Base-by-base conservation (phyloP, 2,329 filamentous ascomycete genomes). In the Aspergillus calidoustus region DNA sequence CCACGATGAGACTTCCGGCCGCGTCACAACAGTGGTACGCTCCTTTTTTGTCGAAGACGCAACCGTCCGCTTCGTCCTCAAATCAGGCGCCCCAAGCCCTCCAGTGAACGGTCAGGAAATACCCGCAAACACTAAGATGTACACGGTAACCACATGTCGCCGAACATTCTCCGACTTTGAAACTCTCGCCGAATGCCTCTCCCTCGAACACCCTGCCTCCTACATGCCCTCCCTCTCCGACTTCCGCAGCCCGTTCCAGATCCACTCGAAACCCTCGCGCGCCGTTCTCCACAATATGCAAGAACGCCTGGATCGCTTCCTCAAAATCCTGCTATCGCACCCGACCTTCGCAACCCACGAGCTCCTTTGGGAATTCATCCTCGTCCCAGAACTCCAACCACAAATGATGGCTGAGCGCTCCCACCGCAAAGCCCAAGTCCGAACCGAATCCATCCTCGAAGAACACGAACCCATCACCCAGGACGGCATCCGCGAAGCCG, bases 1-100 rank as follows among this genome's bases (percentile, higher is more conserved):
- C 22, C 68, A 70, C 28, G 83, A 91, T 5, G 89, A 87, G 11
- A 82, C 85, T 9, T 92, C 96, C 68, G 90, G 90, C 4, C 87
- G 94, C 25, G 93, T 93, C 23, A 98, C 95, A 0, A 92, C 92
- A 1, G 93, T 98, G 1, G 95, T 99, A 0, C 87, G 95, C 60
- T 95, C 93, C 0, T 97, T 96, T 77, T 98, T 99, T 71, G 93
- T 99, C 11, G 95, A 99, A 79, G 95, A 99, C 77, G 93, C 91
- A 9, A 96, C 91, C 0, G 91, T 98, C 55, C 89, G 95, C 46
- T 88, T 98, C 52, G 92, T 99, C 17, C 83, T 99, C 64, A 99
- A 99, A 75, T 97, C 94, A 1, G 95, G 93, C 13, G 92, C 92
- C 1, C 93, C 92, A 0, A 92, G 69, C 41, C 67, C 71, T 13